These are phyloP conservation scores for Pontederia paniculata DNA, from an alignment of 176 grass and related monocot species.

Conservation along the genomic window DNA sequence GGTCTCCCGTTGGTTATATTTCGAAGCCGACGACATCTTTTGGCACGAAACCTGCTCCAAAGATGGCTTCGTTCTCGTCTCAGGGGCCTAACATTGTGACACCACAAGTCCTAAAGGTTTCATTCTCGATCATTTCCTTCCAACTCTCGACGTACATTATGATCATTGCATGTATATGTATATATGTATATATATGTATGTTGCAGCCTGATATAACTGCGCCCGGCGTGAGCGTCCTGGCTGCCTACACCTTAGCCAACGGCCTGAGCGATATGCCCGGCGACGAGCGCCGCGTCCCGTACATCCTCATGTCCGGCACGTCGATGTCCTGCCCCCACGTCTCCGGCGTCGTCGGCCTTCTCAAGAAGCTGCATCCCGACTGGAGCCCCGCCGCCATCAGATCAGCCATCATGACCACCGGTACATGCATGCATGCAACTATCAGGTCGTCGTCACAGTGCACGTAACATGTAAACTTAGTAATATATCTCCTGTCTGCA, in stretches of 20 bases:
- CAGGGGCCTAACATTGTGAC: constrained; percentile 15
- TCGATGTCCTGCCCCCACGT: constrained; percentile 38
- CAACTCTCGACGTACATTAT: too few relatives aligned
- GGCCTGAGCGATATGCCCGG: not conserved
- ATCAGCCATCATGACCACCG: constrained; percentile 35
- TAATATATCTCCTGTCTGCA: not conserved
- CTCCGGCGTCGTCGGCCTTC: constrained; percentile 20
- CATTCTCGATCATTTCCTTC: not conserved
- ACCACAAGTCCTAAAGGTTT: constrained; percentile 27
- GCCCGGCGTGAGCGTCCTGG: constrained; percentile 23
- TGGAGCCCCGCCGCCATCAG: constrained; percentile 32
- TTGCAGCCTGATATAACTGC: constrained; percentile 30
- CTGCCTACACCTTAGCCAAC: constrained; percentile 12
- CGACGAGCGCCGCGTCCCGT: constrained; percentile 11
- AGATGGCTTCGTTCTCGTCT: constrained; percentile 22
- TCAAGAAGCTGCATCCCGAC: constrained; percentile 19
- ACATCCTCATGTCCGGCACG: constrained; percentile 24
- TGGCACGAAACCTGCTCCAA: constrained; percentile 11
- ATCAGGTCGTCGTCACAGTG: not conserved
- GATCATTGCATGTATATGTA: too few relatives aligned
- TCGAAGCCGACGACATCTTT: constrained; percentile 18
- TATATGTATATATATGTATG: too few relatives aligned
- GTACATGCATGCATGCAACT: constrained; percentile 1
- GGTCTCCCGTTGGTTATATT: constrained; percentile 39
- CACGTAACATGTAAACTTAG: too few relatives aligned